These are phyloP conservation scores for Monilinia fructicola DNA, from an alignment of 2,329 filamentous ascomycete species.

Conservation along the genomic window DNA sequence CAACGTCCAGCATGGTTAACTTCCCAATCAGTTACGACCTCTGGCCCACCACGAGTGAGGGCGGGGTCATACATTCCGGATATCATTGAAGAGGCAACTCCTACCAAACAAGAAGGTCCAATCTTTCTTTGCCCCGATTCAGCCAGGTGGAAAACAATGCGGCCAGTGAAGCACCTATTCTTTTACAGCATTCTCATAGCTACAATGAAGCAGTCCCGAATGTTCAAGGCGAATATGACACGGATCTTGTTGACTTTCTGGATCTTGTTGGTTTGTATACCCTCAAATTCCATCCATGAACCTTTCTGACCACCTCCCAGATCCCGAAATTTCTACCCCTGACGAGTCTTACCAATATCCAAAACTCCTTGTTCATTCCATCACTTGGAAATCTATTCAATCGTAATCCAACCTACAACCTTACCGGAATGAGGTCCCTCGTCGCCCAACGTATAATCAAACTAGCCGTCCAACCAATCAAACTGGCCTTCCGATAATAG, in stretches of 20 bases:
- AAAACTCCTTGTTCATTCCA: constrained; percentile 85
- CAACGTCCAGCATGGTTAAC: constrained; percentile 16
- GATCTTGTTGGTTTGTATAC: constrained; percentile 60
- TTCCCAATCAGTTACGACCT: neutral
- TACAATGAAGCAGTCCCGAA: neutral
- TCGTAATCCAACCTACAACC: constrained; percentile 73
- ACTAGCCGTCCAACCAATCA: constrained; percentile 17
- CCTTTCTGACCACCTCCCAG: constrained; percentile 28
- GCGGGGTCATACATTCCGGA: constrained; percentile 20
- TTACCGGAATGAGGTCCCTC: constrained; percentile 48
- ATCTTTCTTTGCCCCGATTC: constrained; percentile 9
- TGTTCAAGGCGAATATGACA: constrained; percentile 50
- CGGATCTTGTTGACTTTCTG: constrained; percentile 64
- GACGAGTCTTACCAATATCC: constrained; percentile 82
- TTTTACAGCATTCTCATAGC: constrained; percentile 9
- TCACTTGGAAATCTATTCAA: constrained; percentile 76
- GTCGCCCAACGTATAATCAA: constrained; percentile 37
- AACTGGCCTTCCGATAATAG: constrained; percentile 20
- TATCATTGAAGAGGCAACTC: constrained; percentile 19
- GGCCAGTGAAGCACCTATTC: neutral
- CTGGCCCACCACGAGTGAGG: constrained; percentile 15
- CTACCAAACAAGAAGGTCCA: constrained; percentile 8
- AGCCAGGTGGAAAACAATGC: neutral
- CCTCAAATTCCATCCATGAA: neutral
- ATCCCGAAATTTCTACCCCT: constrained; percentile 63